These are phyloP conservation scores for Monilinia aucupariae DNA, from an alignment of 2,329 filamentous ascomycete genomes.

Conservation along the genomic window DNA sequence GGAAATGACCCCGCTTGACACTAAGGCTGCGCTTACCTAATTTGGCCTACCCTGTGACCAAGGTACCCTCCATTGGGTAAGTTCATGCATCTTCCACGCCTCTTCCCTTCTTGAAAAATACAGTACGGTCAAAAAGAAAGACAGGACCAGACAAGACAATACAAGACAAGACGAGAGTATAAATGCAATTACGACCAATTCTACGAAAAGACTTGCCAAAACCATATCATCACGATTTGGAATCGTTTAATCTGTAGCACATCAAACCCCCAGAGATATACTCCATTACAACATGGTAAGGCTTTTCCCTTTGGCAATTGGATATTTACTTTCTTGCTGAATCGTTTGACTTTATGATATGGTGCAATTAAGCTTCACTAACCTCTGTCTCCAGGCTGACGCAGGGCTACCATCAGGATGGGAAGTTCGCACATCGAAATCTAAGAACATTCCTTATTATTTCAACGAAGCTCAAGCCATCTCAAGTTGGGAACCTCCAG, in stretches of 20 bases:
- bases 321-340: background rate
- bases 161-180: too few relatives aligned
- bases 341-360: background rate
- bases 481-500: slow-evolving; percentile 91
- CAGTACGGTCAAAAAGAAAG: background rate
- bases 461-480: slow-evolving; percentile 84
- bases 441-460: slow-evolving; percentile 98
- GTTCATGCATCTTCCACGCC: slow-evolving; percentile 4
- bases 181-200: background rate
- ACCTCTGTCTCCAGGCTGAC: slow-evolving; percentile 48
- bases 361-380: slow-evolving; percentile 3
- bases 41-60: slow-evolving; percentile 12
- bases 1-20: slow-evolving; percentile 2
- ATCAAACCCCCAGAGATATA: background rate
- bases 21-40: background rate
- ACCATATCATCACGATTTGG: background rate
- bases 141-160: too few relatives aligned
- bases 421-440: slow-evolving; percentile 97
- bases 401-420: slow-evolving; percentile 79
- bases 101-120: background rate
- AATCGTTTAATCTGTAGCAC: background rate
- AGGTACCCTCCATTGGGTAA: slow-evolving; percentile 3
- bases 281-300: slow-evolving; percentile 10
- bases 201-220: background rate
- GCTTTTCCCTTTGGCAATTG: background rate